Base-by-base conservation (phyloP, 495 filamentous ascomycete genomes). In the Podospora tetraspora region DNA sequence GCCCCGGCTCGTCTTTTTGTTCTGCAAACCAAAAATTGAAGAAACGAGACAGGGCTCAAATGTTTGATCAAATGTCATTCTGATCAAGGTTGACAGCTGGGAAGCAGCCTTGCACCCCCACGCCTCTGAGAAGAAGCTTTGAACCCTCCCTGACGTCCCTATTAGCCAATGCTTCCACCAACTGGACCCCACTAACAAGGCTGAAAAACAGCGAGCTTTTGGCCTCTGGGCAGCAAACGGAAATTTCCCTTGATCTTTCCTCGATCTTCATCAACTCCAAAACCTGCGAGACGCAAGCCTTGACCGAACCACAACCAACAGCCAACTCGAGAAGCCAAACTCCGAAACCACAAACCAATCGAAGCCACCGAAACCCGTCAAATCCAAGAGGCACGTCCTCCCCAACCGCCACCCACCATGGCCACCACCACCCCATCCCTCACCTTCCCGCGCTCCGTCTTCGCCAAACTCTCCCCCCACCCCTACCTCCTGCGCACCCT, bases 401-500 rank as follows among this genome's bases (percentile, higher is more conserved):
- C 37, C 22, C 43, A 29, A 2, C 25, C 25, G 4, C 3, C 25
- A 25, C 25, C 57, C 19, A 27, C 19, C 32, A 23, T 52, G 24
- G 32, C 60, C 60, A 62, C 25, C 60, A 66, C 52, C 27, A 59
- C 74, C 8, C 68, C 70, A 13, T 72, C 78, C 19, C 84, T 94
- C 65, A 87, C 89, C 59, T 89, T 97, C 66, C 88, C 95, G 0
- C 89, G 90, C 59, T 85, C 87, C 32, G 91, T 91, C 73, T 96
- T 97, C 77, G 93, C 93, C 67, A 93, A 93, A 68, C 88, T 99
- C 77, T 89, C 93, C 67, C 95, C 95, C 9, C 87, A 89, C 70
- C 88, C 92, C 34, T 98, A 90, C 83, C 93, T 98, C 62, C 90
- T 93, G 75, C 90, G 92, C 30, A 93, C 93, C 74, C 90, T 99